Evolutionary conservation across 106 monocot genomes (phyloP).

Genomic region (Triglochin maritima): DNA sequence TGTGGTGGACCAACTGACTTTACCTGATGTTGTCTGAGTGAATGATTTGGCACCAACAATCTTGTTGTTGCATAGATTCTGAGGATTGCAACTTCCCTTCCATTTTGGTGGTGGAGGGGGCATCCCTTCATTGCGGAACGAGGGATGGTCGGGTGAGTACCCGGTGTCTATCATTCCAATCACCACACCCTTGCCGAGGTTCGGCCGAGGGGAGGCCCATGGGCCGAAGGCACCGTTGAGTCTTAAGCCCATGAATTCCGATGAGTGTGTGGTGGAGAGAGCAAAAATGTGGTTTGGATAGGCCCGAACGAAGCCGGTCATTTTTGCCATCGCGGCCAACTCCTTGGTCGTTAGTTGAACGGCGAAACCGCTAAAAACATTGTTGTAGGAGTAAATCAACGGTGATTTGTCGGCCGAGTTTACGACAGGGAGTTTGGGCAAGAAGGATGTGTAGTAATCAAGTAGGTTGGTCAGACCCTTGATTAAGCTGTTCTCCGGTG

Average conservation of each 20-base stretch:
- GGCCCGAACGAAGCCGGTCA: conserved; percentile 2
- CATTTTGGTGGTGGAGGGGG: conserved; percentile 31
- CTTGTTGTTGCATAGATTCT: conserved; percentile 12
- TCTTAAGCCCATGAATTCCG: conserved; percentile 3
- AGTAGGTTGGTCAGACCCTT: not conserved
- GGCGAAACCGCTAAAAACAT: conserved; percentile 13
- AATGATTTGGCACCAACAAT: conserved; percentile 8
- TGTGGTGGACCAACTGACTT: no score
- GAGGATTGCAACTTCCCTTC: conserved; percentile 10
- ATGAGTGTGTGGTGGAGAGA: conserved; percentile 7
- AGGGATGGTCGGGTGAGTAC: conserved; percentile 24
- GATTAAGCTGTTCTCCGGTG: not conserved
- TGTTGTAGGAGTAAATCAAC: conserved; percentile 8
- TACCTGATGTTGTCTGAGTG: not conserved
- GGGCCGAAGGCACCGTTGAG: no score
- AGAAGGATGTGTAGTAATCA: conserved; percentile 6
- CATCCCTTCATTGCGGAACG: conserved; percentile 28
- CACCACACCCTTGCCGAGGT: conserved; percentile 3
- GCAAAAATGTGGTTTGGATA: not conserved
- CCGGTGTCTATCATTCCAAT: conserved; percentile 14
- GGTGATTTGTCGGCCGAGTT: not conserved
- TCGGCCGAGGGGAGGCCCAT: not conserved
- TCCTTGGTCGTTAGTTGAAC: conserved; percentile 10
- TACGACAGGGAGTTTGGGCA: not conserved
- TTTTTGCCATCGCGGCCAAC: conserved; percentile 2